Evolutionary conservation across 345 rosid species (phyloP).

Genomic region (Ceriops zippeliana): DNA sequence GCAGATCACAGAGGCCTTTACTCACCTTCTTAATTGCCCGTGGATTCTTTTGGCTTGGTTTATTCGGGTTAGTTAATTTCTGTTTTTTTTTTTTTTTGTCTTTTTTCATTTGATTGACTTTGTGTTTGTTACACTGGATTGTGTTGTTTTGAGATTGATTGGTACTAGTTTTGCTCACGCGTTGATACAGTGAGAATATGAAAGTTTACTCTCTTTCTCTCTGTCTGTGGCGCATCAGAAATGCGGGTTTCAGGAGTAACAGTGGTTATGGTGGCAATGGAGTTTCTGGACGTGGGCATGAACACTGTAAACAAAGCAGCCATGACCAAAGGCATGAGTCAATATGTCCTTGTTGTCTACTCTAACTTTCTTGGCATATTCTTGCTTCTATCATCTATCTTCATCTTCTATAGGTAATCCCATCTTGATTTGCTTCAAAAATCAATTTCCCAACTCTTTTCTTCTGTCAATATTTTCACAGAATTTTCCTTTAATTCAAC

Average conservation of each 20-base stretch:
- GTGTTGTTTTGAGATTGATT: conserved; percentile 16
- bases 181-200: too few relatives aligned
- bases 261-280: conserved; percentile 26
- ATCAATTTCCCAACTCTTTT: not conserved
- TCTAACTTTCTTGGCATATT: conserved; percentile 25
- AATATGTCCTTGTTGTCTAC: conserved; percentile 31
- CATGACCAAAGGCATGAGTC: conserved; percentile 33
- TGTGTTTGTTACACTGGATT: not conserved
- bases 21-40: conserved; percentile 36
- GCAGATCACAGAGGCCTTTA: conserved; percentile 50
- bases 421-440: too few relatives aligned
- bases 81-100: not conserved
- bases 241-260: conserved; percentile 21
- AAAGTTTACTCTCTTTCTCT: too few relatives aligned
- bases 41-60: conserved; percentile 49
- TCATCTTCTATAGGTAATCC: conserved; percentile 32
- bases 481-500: not conserved
- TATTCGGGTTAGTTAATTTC: conserved; percentile 35
- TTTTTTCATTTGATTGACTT: not conserved
- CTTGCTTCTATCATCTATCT: conserved; percentile 27
- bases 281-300: conserved; percentile 30
- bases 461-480: not conserved
- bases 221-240: not conserved
- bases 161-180: conserved; percentile 4
- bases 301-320: conserved; percentile 37